Base-by-base conservation (phyloP, 1,284 basidiomycete genomes). In the Malassezia globosa region DNA sequence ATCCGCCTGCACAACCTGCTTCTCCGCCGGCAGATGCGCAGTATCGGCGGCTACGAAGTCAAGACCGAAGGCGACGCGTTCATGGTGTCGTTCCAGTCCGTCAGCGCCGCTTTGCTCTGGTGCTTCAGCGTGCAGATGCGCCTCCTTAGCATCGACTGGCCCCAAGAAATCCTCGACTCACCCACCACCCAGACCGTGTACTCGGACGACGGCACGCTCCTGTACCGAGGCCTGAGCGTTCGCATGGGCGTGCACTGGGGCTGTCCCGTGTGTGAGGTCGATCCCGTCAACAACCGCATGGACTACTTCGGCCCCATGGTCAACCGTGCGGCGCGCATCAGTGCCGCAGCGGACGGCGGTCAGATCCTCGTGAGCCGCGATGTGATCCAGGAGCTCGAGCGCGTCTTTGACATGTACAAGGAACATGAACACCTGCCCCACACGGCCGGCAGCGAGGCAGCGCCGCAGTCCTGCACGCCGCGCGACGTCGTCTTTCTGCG, bases 1-100 rank as follows among this genome's bases (percentile, higher is more conserved):
- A 94, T 96, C 79, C 81, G 83, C 31, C 75, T 89, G 65, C 94
- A 97, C 75, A 94, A 96, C 72, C 79, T 77, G 52, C 76, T 96
- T 13, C 78, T 97, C 51, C 82, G 92, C 19, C 79, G 90, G 8
- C 83, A 87, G 59, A 75, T 97, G 36, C 81, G 92, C 25, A 78
- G 85, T 44, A 92, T 90, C 65, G 90, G 89, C 35, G 94, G 94
- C 0, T 99, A 96, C 73, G 90, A 97, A 74, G 92, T 96, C 64
- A 99, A 99, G 75, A 97, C 94, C 18, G 94, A 97, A 82, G 94
- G 94, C 29, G 94, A 97, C 67, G 83, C 92, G 0, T 97, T 97
- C 77, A 94, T 97, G 86, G 90, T 92, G 40, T 90, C 64, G n/a
- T 97, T 99, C 78, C 85, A 85, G 7, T 85, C 82, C 4, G 81